Evolutionary conservation across 495 filamentous ascomycete genomes (phyloP).

Genomic region (Pyrenula massariospora): DNA sequence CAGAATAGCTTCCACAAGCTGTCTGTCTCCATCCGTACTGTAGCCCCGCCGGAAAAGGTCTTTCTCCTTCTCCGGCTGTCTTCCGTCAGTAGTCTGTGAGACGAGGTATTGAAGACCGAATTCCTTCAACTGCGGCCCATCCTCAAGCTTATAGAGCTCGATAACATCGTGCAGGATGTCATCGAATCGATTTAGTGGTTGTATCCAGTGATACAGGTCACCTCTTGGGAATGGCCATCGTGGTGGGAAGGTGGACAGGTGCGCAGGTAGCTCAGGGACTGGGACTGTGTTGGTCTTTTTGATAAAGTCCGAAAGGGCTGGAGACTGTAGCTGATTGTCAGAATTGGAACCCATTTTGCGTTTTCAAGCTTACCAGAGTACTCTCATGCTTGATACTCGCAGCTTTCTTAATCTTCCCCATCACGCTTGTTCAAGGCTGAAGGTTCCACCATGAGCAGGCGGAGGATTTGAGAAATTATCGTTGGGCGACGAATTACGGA

Average conservation of each 20-base stretch:
- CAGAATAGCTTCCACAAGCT: slow-evolving; percentile 68
- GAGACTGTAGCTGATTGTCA: slow-evolving; percentile 49
- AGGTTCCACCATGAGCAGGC: slow-evolving; percentile 35
- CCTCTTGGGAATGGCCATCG: slow-evolving; percentile 95
- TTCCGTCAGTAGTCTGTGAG: slow-evolving; percentile 34
- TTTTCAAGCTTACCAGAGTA: slow-evolving; percentile 61
- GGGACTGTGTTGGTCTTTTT: slow-evolving; percentile 52
- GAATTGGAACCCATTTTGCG: slow-evolving; percentile 5
- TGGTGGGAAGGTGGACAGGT: slow-evolving; percentile 68
- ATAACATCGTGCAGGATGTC: slow-evolving; percentile 70
- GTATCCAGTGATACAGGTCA: slow-evolving; percentile 97
- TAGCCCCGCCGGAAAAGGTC: slow-evolving; percentile 50
- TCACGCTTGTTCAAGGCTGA: slow-evolving; percentile 29
- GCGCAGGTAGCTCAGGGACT: slow-evolving; percentile 61
- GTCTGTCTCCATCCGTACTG: slow-evolving; percentile 59
- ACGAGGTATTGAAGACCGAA: slow-evolving; percentile 33
- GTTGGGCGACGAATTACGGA: too few relatives aligned
- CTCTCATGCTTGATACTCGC: slow-evolving; percentile 87
- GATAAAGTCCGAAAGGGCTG: slow-evolving; percentile 72
- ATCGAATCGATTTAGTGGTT: slow-evolving; percentile 89
- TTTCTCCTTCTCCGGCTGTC: slow-evolving; percentile 35
- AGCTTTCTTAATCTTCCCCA: slow-evolving; percentile 96
- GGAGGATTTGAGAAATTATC: slow-evolving; percentile 1
- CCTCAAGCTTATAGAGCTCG: slow-evolving; percentile 66
- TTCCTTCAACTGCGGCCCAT: slow-evolving; percentile 66